Conservation (phyloP, 352 stramenopile genomes). For the Thraustochytrium sp. region DNA sequence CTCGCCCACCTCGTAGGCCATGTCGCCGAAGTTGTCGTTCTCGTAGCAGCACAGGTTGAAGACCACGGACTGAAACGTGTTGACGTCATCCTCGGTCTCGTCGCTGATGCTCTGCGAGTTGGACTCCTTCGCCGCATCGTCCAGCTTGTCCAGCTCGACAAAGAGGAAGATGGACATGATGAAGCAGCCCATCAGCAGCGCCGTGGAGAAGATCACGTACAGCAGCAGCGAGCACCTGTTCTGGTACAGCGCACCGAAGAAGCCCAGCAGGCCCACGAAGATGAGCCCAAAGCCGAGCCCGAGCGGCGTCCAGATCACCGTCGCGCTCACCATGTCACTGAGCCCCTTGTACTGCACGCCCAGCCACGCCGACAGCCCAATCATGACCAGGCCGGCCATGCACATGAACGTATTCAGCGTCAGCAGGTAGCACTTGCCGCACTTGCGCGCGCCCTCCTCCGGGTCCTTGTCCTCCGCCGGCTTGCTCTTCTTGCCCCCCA, state of each 20-base stretch:
- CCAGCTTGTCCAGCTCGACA: conserved; percentile 17
- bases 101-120: conserved; percentile 9
- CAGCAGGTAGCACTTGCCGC: conserved; percentile 40
- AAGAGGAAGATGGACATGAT: conserved; percentile 29
- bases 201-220: neutral
- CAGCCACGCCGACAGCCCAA: conserved; percentile 10
- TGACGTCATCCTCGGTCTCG: neutral
- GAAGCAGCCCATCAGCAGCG: neutral
- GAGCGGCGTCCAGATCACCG: conserved; percentile 34
- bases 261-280: conserved; percentile 16
- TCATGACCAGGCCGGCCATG: neutral
- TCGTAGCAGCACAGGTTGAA: conserved; percentile 42
- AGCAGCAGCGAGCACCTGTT: conserved; percentile 29
- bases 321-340: conserved; percentile 19
- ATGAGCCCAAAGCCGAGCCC: conserved; percentile 30
- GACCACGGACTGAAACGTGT: conserved; percentile 21
- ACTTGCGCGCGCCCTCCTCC: neutral
- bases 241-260: conserved; percentile 23
- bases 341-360: conserved; percentile 35
- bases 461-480: neutral
- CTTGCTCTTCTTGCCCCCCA: conserved; percentile 24
- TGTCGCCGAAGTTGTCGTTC: neutral
- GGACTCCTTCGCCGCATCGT: neutral
- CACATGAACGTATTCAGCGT: conserved; percentile 33
- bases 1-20: neutral